Percentiles rank a stretch among this genome's conserved stretches.
Evolutionary conservation across 2,329 filamentous ascomycete species (phyloP).

Genomic region (Ceratocystis colombiana): DNA sequence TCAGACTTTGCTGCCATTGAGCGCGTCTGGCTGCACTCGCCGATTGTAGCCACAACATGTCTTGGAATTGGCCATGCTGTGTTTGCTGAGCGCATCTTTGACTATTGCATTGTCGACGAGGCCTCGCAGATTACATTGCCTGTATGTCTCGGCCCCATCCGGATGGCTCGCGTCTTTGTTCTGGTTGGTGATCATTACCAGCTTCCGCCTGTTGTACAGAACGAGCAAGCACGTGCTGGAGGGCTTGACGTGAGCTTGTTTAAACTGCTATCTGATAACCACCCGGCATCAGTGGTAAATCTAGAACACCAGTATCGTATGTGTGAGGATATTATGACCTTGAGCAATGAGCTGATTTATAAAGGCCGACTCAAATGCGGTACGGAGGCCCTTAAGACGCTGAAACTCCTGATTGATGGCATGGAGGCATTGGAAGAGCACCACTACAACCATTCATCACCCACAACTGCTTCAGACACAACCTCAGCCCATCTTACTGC

Average conservation of each 20-base stretch:
- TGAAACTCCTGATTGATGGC: slow-evolving; percentile 57
- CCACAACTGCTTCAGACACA: no score
- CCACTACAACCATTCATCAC: slow-evolving; percentile 39
- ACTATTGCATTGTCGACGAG: slow-evolving; percentile 98
- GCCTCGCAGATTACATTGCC: slow-evolving; percentile 95
- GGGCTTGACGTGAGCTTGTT: slow-evolving; percentile 90
- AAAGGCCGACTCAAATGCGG: slow-evolving; percentile 83
- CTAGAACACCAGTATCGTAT: slow-evolving; percentile 96
- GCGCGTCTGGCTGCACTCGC: slow-evolving; percentile 71
- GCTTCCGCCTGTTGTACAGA: slow-evolving; percentile 85
- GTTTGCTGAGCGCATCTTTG: slow-evolving; percentile 81
- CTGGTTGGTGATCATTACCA: slow-evolving; percentile 96
- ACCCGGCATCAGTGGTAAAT: slow-evolving; percentile 79
- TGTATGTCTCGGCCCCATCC: slow-evolving; percentile 85
- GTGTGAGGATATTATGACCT: slow-evolving; percentile 91
- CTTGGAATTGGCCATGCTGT: slow-evolving; percentile 81
- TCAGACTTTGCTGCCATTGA: slow-evolving; percentile 73
- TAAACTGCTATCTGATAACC: slow-evolving; percentile 79
- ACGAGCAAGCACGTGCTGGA: slow-evolving; percentile 73
- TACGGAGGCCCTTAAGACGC: slow-evolving; percentile 60
- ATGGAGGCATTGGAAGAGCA: slow-evolving; percentile 50
- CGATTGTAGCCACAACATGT: slow-evolving; percentile 90
- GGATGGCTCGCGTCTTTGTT: slow-evolving; percentile 85
- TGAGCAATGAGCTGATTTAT: slow-evolving; percentile 91
- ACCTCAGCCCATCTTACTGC: slow-evolving; percentile 8